Conservation (phyloP, 2,329 filamentous ascomycete genomes). For the Arthroderma sp. region DNA sequence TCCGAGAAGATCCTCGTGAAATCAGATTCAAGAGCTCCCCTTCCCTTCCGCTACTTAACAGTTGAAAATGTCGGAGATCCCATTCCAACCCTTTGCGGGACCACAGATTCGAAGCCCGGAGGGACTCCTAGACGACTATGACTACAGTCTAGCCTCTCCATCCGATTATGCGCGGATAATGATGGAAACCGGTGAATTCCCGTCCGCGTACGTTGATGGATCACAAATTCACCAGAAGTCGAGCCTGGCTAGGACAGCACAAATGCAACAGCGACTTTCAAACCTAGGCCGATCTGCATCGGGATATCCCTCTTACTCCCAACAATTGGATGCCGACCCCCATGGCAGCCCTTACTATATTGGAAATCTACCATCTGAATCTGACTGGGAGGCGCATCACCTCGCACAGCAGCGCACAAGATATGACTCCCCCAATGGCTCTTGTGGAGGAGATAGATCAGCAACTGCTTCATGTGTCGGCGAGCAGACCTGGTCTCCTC, state of each 20-base stretch:
- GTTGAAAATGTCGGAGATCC: too few relatives aligned
- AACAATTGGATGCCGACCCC: constrained; percentile 1
- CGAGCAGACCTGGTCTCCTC: constrained; percentile 10
- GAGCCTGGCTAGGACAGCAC: constrained; percentile 1
- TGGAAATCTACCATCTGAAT: not conserved
- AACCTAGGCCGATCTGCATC: constrained; percentile 7
- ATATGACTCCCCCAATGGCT: constrained; percentile 10
- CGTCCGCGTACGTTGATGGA: too few relatives aligned
- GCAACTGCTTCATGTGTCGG: constrained; percentile 8
- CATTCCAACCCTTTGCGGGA: too few relatives aligned
- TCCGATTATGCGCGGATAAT: too few relatives aligned
- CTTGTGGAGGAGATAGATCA: constrained; percentile 9
- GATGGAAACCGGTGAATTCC: not conserved
- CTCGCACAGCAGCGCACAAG: not conserved
- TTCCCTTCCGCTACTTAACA: too few relatives aligned
- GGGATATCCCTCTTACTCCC: constrained; percentile 1
- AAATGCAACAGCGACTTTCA: constrained; percentile 8
- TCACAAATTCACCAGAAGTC: not conserved
- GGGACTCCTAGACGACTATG: too few relatives aligned
- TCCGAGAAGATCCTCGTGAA: too few relatives aligned
- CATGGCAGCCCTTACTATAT: constrained; percentile 5
- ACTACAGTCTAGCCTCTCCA: too few relatives aligned
- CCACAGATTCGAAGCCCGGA: too few relatives aligned
- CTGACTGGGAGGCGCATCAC: constrained; percentile 1
- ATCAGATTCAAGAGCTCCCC: too few relatives aligned